Conservation (phyloP, 1,139 yeast species). For the Pneumocystis carinii region DNA sequence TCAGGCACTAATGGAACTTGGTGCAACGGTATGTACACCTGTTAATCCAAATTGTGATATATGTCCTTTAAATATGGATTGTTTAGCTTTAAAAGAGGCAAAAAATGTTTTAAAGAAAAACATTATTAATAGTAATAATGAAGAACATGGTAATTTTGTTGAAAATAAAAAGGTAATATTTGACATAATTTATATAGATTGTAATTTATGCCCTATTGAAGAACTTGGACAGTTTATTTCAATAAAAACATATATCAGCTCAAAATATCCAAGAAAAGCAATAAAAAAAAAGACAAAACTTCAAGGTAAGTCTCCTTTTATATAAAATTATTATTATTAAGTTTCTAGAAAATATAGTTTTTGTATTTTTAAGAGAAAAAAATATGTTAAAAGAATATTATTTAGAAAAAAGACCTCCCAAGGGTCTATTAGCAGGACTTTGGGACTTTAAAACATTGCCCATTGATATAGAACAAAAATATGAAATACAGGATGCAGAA, state of each 20-base stretch:
- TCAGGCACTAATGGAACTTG: slow-evolving; percentile 13
- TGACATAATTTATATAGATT: background rate
- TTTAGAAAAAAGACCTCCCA: slow-evolving; percentile 8
- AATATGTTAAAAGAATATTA: background rate
- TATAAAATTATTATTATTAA: background rate
- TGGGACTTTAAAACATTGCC: slow-evolving; percentile 10
- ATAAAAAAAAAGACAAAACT: slow-evolving; percentile 6
- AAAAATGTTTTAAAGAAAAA: background rate
- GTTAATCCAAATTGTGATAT: slow-evolving; percentile 4
- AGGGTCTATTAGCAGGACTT: slow-evolving; percentile 12
- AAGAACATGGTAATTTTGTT: background rate
- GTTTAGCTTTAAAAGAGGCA: slow-evolving; percentile 7
- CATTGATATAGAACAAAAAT: background rate
- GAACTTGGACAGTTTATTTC: slow-evolving; percentile 5
- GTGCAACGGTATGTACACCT: slow-evolving; percentile 11
- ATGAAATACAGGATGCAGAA: background rate
- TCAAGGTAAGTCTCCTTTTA: background rate
- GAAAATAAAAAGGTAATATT: background rate
- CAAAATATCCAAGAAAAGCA: slow-evolving; percentile 8
- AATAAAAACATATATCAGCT: slow-evolving; percentile 5
- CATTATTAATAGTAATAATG: background rate
- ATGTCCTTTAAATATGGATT: slow-evolving; percentile 7
- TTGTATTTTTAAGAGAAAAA: background rate
- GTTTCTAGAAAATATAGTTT: background rate
- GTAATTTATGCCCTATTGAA: slow-evolving; percentile 2